Conservation (phyloP, 371 early-diverging fungal species). For the Mucor velutinosus region DNA sequence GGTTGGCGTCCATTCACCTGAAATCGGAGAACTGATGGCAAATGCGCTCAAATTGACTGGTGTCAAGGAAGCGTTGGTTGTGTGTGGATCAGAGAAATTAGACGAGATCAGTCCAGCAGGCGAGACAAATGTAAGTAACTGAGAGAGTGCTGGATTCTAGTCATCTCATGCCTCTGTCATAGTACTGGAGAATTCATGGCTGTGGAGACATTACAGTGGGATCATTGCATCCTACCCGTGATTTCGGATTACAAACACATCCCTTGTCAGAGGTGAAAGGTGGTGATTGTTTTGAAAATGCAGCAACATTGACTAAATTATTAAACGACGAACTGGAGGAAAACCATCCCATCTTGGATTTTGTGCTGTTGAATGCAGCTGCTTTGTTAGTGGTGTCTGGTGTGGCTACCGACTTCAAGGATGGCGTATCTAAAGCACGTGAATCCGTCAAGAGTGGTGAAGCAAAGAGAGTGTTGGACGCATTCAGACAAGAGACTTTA, state of each 20-base stretch:
- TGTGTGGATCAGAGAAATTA: slow-evolving; percentile 78
- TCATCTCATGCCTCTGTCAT: not conserved
- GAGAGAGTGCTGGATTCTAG: not conserved
- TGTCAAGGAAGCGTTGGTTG: slow-evolving; percentile 81
- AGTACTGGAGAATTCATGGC: slow-evolving; percentile 72
- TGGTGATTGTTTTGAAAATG: slow-evolving; percentile 78
- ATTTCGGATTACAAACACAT: slow-evolving; percentile 84
- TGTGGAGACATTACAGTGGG: slow-evolving; percentile 63
- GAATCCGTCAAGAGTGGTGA: slow-evolving; percentile 73
- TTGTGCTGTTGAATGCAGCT: slow-evolving; percentile 89
- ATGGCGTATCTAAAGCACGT: slow-evolving; percentile 80
- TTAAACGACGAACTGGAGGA: slow-evolving; percentile 61
- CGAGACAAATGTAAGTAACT: slow-evolving; percentile 64
- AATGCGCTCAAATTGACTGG: slow-evolving; percentile 81
- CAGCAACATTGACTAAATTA: slow-evolving; percentile 66
- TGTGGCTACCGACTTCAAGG: slow-evolving; percentile 69
- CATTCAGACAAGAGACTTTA: slow-evolving; percentile 60
- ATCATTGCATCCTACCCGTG: slow-evolving; percentile 72
- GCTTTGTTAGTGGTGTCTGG: slow-evolving; percentile 87
- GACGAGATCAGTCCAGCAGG: slow-evolving; percentile 87
- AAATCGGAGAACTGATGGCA: slow-evolving; percentile 83
- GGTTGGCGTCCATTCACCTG: slow-evolving; percentile 85
- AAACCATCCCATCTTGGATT: slow-evolving; percentile 80
- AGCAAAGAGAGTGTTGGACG: slow-evolving; percentile 65
- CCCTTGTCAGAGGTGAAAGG: slow-evolving; percentile 79